Evolutionary conservation across 805 yeast genomes (phyloP).

Genomic region (Naumovozyma baii): DNA sequence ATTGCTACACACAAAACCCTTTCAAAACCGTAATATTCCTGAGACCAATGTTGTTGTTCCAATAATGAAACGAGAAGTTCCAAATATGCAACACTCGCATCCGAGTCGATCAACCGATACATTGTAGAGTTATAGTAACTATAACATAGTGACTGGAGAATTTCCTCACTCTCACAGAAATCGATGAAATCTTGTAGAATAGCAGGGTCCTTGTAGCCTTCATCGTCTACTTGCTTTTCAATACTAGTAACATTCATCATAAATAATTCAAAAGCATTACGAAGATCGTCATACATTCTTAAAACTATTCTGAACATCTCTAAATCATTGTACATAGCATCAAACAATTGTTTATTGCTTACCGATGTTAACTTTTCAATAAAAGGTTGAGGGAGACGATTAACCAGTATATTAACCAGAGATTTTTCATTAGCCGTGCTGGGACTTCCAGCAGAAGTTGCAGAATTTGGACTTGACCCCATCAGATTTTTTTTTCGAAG

Average conservation of each 20-base stretch:
- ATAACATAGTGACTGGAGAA: conserved; percentile 18
- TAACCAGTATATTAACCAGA: conserved; percentile 9
- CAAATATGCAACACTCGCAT: conserved; percentile 16
- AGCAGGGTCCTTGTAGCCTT: conserved; percentile 3
- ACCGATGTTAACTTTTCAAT: conserved; percentile 14
- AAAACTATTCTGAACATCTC: conserved; percentile 17
- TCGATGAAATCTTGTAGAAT: conserved; percentile 6
- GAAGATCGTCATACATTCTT: conserved; percentile 14
- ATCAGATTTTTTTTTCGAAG: conserved; percentile 17
- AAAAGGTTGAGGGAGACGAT: conserved; percentile 21
- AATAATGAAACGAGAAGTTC: conserved; percentile 20
- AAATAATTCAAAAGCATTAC: conserved; percentile 11
- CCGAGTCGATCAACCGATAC: conserved; percentile 10
- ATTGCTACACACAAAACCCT: conserved; percentile 18
- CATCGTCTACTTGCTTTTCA: background rate
- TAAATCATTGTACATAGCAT: conserved; percentile 13
- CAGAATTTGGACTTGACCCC: conserved; percentile 13
- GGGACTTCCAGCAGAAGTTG: conserved; percentile 2
- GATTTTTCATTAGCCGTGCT: conserved; percentile 2
- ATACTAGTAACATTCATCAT: conserved; percentile 7
- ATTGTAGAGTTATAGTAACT: conserved; percentile 20
- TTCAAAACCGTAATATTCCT: conserved; percentile 17
- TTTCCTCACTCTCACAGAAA: conserved; percentile 17
- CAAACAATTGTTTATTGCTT: conserved; percentile 7
- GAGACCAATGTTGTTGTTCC: conserved; percentile 19